Evolutionary conservation across 2,329 filamentous ascomycete genomes (phyloP).

Genomic region (Nemania bipapillata): DNA sequence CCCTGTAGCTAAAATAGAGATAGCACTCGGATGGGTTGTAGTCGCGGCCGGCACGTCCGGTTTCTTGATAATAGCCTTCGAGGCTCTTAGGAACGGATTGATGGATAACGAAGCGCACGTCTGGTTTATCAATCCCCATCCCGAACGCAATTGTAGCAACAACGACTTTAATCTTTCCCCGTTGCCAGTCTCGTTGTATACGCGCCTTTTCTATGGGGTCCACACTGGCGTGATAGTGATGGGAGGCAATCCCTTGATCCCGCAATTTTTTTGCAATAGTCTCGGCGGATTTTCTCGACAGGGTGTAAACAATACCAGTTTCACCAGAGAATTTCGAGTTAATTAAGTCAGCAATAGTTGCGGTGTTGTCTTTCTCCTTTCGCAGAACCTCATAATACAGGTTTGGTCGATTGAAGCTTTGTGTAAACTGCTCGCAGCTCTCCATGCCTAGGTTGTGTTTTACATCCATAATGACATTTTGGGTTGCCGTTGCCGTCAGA

Average conservation of each 20-base stretch:
- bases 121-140: constrained; percentile 99
- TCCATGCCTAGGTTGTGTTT: constrained; percentile 89
- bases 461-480: constrained; percentile 90
- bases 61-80: constrained; percentile 98
- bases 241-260: constrained; percentile 73
- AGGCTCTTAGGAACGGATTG: constrained; percentile 92
- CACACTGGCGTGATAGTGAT: constrained; percentile 88
- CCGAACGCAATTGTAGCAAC: constrained; percentile 98
- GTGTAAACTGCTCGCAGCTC: constrained; percentile 80
- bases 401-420: constrained; percentile 98
- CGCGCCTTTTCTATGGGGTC: constrained; percentile 71
- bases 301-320: constrained; percentile 92
- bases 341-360: constrained; percentile 73
- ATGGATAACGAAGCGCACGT: constrained; percentile 96
- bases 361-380: constrained; percentile 71
- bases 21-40: constrained; percentile 88
- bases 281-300: constrained; percentile 86
- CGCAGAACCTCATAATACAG: constrained; percentile 84
- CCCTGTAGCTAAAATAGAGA: constrained; percentile 84
- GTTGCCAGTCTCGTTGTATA: constrained; percentile 86
- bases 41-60: constrained; percentile 91
- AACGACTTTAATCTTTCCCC: constrained; percentile 82
- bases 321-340: constrained; percentile 73
- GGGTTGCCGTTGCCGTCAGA: constrained; percentile 91
- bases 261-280: constrained; percentile 76